A percentile compares a stretch with the other conserved stretches of the same genome.
Conservation (phyloP, 768 basidiomycete species). For the Russula abietina region DNA sequence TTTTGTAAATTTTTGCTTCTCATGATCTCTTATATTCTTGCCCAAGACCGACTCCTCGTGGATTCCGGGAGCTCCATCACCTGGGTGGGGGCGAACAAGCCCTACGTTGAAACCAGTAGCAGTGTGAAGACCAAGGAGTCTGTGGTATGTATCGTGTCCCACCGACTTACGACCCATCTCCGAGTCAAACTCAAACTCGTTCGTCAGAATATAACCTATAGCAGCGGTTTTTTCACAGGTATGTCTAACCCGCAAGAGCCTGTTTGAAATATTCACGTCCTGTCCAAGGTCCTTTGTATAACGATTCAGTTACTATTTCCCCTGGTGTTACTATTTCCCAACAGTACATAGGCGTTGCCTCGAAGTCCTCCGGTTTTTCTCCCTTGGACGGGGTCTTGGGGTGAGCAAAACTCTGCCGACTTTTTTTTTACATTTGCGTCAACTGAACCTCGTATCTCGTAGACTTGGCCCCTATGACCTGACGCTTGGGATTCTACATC, state of each 20-base stretch:
- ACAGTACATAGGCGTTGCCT: slow-evolving; percentile 64
- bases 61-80: slow-evolving; percentile 73
- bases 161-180: not conserved
- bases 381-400: slow-evolving; percentile 60
- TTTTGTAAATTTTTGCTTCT: not conserved
- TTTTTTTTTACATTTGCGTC: not conserved
- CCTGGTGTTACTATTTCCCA: slow-evolving; percentile 42
- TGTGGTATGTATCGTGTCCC: slow-evolving; percentile 38
- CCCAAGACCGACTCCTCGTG: slow-evolving; percentile 48
- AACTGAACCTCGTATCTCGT: not conserved
- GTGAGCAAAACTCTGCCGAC: slow-evolving; percentile 32
- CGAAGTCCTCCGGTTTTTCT: slow-evolving; percentile 33
- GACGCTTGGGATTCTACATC: slow-evolving; percentile 39
- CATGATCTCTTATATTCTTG: not conserved
- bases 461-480: slow-evolving; percentile 59
- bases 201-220: slow-evolving; percentile 50
- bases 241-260: not conserved
- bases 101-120: slow-evolving; percentile 46
- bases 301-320: slow-evolving; percentile 51
- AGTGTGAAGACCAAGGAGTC: slow-evolving; percentile 40
- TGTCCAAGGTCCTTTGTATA: slow-evolving; percentile 29
- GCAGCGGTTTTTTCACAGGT: slow-evolving; percentile 57
- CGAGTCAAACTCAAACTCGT: not conserved
- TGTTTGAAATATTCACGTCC: not conserved
- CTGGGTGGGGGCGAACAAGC: slow-evolving; percentile 52